These are phyloP conservation scores for Epichloe baconii DNA, from an alignment of 2,329 filamentous ascomycete genomes.

Conservation along the genomic window DNA sequence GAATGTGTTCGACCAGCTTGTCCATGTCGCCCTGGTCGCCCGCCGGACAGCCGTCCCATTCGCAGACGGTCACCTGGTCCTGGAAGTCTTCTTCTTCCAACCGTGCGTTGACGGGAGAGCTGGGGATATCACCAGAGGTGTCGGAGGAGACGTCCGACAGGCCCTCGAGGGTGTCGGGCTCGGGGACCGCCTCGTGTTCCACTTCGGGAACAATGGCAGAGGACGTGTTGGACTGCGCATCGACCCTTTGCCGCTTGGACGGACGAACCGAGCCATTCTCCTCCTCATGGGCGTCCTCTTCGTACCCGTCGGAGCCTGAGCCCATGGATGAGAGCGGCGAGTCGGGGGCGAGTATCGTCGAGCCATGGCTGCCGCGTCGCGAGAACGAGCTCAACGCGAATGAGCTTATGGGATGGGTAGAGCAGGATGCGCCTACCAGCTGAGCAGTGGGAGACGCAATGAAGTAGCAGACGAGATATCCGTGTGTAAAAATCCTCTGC, in stretches of 20 bases:
- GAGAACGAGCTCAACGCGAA: neutral
- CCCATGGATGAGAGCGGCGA: constrained; percentile 35
- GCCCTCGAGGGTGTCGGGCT: constrained; percentile 40
- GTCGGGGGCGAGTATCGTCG: constrained; percentile 26
- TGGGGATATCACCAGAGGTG: constrained; percentile 73
- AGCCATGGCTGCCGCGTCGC: constrained; percentile 19
- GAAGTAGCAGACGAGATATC: neutral
- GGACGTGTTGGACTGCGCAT: constrained; percentile 31
- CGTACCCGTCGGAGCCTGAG: constrained; percentile 29
- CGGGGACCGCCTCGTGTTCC: constrained; percentile 32
- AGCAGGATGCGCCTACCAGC: neutral
- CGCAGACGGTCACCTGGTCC: constrained; percentile 66
- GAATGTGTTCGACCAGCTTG: constrained; percentile 67
- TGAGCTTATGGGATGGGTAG: neutral
- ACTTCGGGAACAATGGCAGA: constrained; percentile 29
- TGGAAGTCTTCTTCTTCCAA: constrained; percentile 62
- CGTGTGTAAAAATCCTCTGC: too few relatives aligned
- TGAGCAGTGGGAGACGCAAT: neutral
- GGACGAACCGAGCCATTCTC: constrained; percentile 28
- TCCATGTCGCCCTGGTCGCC: constrained; percentile 73
- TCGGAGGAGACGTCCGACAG: constrained; percentile 75
- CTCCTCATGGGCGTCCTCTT: constrained; percentile 31
- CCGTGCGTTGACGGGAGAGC: constrained; percentile 52
- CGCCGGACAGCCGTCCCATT: constrained; percentile 61
- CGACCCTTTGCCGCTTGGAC: constrained; percentile 34